Conservation (phyloP, 192 early-diverging fungal species). For the Allomyces macrogynus region DNA sequence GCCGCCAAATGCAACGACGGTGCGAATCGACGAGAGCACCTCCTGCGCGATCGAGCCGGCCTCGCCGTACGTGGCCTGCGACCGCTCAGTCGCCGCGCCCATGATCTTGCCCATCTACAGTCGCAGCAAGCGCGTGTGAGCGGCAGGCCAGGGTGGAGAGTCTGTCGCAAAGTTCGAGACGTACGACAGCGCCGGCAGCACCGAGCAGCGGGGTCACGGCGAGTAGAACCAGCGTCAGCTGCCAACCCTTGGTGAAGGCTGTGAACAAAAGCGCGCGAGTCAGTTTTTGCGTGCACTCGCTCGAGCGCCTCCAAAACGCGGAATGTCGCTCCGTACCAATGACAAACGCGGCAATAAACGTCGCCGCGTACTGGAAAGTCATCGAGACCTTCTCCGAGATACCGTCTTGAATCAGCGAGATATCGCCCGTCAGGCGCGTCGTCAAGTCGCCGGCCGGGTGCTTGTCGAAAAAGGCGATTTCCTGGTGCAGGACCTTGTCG, state of each 20-base stretch:
- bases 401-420: slow-evolving; percentile 69
- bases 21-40: slow-evolving; percentile 59
- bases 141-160: slow-evolving; percentile 17
- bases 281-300: not conserved
- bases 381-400: slow-evolving; percentile 67
- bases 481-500: slow-evolving; percentile 57
- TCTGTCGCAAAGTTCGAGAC: no score
- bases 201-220: slow-evolving; percentile 55
- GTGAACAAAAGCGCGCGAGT: slow-evolving; percentile 8
- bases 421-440: slow-evolving; percentile 69
- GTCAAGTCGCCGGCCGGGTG: slow-evolving; percentile 57
- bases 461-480: slow-evolving; percentile 71
- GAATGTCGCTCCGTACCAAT: slow-evolving; percentile 34
- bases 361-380: slow-evolving; percentile 34
- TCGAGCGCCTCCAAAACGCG: slow-evolving; percentile 12
- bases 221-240: slow-evolving; percentile 59
- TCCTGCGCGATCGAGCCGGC: slow-evolving; percentile 76
- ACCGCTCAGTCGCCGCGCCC: slow-evolving; percentile 17
- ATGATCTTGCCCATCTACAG: slow-evolving; percentile 36
- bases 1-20: slow-evolving; percentile 68
- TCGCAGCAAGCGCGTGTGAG: slow-evolving; percentile 11
- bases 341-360: slow-evolving; percentile 52
- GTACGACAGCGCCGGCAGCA: slow-evolving; percentile 11
- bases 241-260: slow-evolving; percentile 45
- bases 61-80: slow-evolving; percentile 50